Base-by-base conservation (phyloP, 2,329 filamentous ascomycete genomes). In the Talaromyces atroroseus region DNA sequence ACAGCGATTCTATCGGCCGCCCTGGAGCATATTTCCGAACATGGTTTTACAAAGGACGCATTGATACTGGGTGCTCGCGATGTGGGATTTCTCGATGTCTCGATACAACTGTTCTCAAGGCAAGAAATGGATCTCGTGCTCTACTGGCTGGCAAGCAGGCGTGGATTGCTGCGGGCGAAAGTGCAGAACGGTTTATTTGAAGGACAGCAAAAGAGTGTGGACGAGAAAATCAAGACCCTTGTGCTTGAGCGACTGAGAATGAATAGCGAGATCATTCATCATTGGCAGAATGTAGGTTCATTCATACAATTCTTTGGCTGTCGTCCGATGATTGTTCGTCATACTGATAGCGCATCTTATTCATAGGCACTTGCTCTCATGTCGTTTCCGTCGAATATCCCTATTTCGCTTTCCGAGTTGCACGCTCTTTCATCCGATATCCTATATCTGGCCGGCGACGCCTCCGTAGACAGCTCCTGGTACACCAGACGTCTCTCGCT, bases 351-450 rank as follows among this genome's bases (percentile, higher is more conserved):
- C 62, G 52, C 61, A 44, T 12, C 24, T 12, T 23, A 36, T n/a
- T 49, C 49, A 26, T 59, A 94, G 88, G 94, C 92, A 46, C 80
- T 97, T 2, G 91, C 90, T 3, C 78, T 95, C 60, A 96, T 96
- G 89, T 90, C 91, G 4, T 86, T 95, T 57, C 89, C 90, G 0
- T 83, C 81, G 59, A 88, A 92, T 70, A 81, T 95, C 34, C 83
- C 90, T 0, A 75, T 83, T 8, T 92, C 91, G 0, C 70, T 96
- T 2, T 80, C 80, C 46, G 94, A 97, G 74, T 82, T 99, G 3
- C 85, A 88, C 44, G 78, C 82, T 50, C 83, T 99, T 4, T 82
- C 88, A n/a, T 92, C 96, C 70, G 94, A 99, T 71, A 95, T 99
- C 52, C 89, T 88, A 80, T 91, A 88, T 66, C 82, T 96, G 3